phyloP scores from a whole-genome alignment of 768 basidiomycete species.

The Suillus subaureus region DNA sequence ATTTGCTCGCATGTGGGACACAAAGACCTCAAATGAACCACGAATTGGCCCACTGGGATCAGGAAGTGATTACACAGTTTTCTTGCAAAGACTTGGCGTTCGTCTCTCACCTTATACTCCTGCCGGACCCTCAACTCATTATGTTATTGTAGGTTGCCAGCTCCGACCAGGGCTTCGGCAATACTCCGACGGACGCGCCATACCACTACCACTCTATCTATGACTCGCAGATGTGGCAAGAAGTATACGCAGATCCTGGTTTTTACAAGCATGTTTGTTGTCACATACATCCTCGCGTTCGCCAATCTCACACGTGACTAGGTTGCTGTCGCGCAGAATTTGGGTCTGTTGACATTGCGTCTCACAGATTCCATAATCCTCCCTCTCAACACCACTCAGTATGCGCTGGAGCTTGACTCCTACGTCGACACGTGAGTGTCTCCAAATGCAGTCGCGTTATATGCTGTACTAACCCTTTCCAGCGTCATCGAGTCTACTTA shows the following conservation, averaged over 20 bases:
- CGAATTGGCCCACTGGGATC: slow-evolving; percentile 67
- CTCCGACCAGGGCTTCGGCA: slow-evolving; percentile 32
- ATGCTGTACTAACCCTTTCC: slow-evolving; percentile 16
- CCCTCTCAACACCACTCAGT: slow-evolving; percentile 79
- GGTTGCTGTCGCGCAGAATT: slow-evolving; percentile 67
- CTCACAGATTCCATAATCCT: slow-evolving; percentile 64
- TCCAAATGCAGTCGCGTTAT: slow-evolving; percentile 23
- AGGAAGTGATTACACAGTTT: slow-evolving; percentile 91
- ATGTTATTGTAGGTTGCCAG: slow-evolving; percentile 34
- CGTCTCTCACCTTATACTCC: slow-evolving; percentile 22
- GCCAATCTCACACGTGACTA: slow-evolving; percentile 22
- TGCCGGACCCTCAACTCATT: slow-evolving; percentile 4
- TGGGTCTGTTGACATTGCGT: slow-evolving; percentile 66
- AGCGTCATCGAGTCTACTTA: slow-evolving; percentile 54
- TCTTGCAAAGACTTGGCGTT: slow-evolving; percentile 79
- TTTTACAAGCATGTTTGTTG: slow-evolving; percentile 59
- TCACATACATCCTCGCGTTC: background rate
- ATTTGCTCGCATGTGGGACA: slow-evolving; percentile 42
- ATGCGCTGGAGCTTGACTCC: slow-evolving; percentile 62
- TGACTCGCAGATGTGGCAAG: slow-evolving; percentile 73
- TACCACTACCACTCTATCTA: slow-evolving; percentile 83
- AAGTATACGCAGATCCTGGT: slow-evolving; percentile 73
- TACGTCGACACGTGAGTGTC: slow-evolving; percentile 59
- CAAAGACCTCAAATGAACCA: slow-evolving; percentile 29
- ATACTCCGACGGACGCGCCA: slow-evolving; percentile 52